Evolutionary conservation across 768 basidiomycete species (phyloP), one percentile per base, ranked within the genome.

Genomic region (Boletus fagicola): DNA sequence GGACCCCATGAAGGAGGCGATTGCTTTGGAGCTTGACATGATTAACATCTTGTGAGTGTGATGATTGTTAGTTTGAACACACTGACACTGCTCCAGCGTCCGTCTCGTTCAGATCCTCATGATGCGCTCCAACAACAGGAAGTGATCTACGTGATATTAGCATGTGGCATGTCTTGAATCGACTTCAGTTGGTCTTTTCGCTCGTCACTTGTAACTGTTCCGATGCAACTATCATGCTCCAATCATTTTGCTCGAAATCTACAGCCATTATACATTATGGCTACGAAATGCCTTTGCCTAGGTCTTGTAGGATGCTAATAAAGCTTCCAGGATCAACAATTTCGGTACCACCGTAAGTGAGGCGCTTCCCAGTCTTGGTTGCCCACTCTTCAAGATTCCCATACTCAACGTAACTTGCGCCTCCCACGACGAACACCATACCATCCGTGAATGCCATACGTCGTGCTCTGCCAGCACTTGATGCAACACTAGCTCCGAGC

Each of bases 341-440:
- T 69, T 98, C 97, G 18, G 96, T 98, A 20, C 92, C 92, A 18
- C 97, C 97, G 70, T 99, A 99, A 36, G 92, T 90, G 45, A 98
- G 84, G 60, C 84, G 79, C 73, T 93, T 92, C 15, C 91, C 92
- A 6, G 85, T 84, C 74, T 84, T 86, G 51, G 73, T 75, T 4
- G 92, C 91, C 94, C 95, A 97, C 73, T 98, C 96, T 71, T 90
- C 86, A 57, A 99, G 74, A 71, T 98, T 98, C 5, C 94, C 94
- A 64, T 95, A 98, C 75, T 99, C 97, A 51, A 98, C 94, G 67
- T 98, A 96, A 16, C 94, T 90, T 5, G 94, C 97, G 1, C 97
- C 97, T 9, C 97, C 97, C 3, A 99, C 95, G 31, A 98, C 78
- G 64, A 99, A 99, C 4, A 99, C 88, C 66, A 92, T 84, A 15